Conservation (phyloP, 2,329 filamentous ascomycete species). For the Exophiala spinifera region DNA sequence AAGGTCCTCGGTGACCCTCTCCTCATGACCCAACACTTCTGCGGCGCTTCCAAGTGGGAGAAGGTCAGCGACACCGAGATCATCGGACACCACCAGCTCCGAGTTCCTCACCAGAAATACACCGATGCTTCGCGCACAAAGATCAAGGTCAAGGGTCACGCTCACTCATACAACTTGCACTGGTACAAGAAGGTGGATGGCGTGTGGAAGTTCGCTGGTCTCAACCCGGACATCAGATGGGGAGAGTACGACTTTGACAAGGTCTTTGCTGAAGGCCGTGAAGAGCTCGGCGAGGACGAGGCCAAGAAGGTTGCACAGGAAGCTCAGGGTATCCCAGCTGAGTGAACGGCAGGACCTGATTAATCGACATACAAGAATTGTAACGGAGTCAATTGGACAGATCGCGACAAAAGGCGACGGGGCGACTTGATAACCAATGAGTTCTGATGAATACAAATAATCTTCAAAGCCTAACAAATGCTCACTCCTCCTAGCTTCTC, state of each 20-base stretch:
- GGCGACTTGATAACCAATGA: no score
- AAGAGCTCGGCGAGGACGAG: conserved; percentile 25
- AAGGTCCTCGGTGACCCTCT: conserved; percentile 60
- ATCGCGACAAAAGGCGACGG: no score
- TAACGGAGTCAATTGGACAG: no score
- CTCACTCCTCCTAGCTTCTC: no score
- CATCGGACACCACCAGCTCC: conserved; percentile 32
- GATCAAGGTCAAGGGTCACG: conserved; percentile 59
- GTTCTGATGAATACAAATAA: no score
- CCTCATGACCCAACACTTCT: conserved; percentile 64
- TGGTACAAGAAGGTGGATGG: conserved; percentile 35
- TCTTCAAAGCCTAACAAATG: no score
- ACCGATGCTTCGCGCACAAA: conserved; percentile 47
- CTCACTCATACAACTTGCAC: conserved; percentile 39
- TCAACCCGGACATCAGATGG: conserved; percentile 32
- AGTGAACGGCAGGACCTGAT: conserved; percentile 1
- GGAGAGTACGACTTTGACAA: conserved; percentile 32
- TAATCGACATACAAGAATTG: not conserved
- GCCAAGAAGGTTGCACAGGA: conserved; percentile 24
- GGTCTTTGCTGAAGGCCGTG: conserved; percentile 28
- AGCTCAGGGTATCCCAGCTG: conserved; percentile 25
- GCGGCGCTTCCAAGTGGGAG: conserved; percentile 38
- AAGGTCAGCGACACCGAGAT: conserved; percentile 30
- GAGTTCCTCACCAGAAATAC: conserved; percentile 62
- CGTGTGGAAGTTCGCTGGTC: conserved; percentile 34